Evolutionary conservation across 2,329 filamentous ascomycete species (phyloP).

Genomic region (Cercospora janseana): DNA sequence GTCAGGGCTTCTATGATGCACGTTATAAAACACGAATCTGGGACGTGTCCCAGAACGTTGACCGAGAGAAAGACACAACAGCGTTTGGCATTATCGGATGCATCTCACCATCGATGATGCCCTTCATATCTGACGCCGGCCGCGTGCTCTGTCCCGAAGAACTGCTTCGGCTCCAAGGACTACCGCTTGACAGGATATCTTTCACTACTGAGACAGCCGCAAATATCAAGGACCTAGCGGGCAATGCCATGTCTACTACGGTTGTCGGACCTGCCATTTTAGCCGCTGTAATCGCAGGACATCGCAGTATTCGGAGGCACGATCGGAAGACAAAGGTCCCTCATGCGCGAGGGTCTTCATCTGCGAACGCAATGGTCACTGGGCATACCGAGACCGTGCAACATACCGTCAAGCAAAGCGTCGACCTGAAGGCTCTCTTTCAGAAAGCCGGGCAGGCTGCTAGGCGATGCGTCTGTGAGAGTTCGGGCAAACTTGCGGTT

Average conservation of each 20-base stretch:
- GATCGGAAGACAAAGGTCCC: background rate
- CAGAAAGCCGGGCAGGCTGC: slow-evolving; percentile 14
- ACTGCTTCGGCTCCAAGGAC: slow-evolving; percentile 64
- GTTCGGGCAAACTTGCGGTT: slow-evolving; percentile 41
- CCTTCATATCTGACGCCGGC: slow-evolving; percentile 60
- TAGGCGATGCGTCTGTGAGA: slow-evolving; percentile 57
- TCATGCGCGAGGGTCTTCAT: background rate
- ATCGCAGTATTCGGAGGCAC: slow-evolving; percentile 1
- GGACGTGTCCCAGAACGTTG: slow-evolving; percentile 72
- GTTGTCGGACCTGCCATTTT: slow-evolving; percentile 66
- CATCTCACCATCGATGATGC: slow-evolving; percentile 64
- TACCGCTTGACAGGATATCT: slow-evolving; percentile 61
- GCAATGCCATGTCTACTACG: slow-evolving; percentile 76
- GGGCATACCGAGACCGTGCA: background rate
- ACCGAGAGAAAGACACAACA: slow-evolving; percentile 53
- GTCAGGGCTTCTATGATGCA: slow-evolving; percentile 53
- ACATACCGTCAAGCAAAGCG: background rate
- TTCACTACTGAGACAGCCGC: slow-evolving; percentile 59
- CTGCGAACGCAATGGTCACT: background rate
- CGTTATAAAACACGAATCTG: slow-evolving; percentile 56
- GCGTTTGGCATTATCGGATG: slow-evolving; percentile 62
- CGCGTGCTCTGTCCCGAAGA: slow-evolving; percentile 63
- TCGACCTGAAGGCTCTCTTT: slow-evolving; percentile 8
- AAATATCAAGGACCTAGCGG: slow-evolving; percentile 67
- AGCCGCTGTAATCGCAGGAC: slow-evolving; percentile 54